phyloP scores from a whole-genome alignment of 2,329 filamentous ascomycete genomes.

The Erysiphe pulchra region DNA sequence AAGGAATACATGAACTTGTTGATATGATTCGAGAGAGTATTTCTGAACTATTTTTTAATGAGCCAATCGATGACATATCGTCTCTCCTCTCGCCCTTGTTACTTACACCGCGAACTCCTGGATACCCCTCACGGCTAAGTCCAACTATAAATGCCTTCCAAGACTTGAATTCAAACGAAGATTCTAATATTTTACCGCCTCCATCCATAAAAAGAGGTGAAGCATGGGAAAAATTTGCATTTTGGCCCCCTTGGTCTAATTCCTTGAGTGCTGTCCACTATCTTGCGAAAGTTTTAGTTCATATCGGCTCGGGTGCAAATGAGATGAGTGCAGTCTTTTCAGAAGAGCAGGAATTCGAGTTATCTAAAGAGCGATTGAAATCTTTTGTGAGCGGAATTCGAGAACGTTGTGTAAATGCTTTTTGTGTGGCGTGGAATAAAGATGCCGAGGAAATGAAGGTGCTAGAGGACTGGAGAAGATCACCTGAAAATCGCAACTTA shows the following conservation, averaged over 20 bases:
- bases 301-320: constrained; percentile 67
- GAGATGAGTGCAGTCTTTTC: constrained; percentile 59
- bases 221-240: constrained; percentile 78
- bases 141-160: constrained; percentile 25
- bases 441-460: constrained; percentile 84
- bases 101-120: constrained; percentile 39
- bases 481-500: constrained; percentile 56
- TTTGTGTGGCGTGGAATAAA: constrained; percentile 76
- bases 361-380: constrained; percentile 46
- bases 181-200: constrained; percentile 49
- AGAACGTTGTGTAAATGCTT: constrained; percentile 62
- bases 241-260: constrained; percentile 87
- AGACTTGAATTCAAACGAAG: constrained; percentile 57
- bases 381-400: constrained; percentile 50
- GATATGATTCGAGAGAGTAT: constrained; percentile 59
- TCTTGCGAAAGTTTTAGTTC: constrained; percentile 51
- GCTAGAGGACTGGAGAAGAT: constrained; percentile 80
- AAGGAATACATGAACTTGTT: constrained; percentile 59
- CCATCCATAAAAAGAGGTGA: constrained; percentile 59
- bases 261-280: constrained; percentile 82
- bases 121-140: constrained; percentile 13
- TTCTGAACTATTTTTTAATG: constrained; percentile 59
- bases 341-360: constrained; percentile 27
- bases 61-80: constrained; percentile 77
- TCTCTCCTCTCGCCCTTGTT: constrained; percentile 62